Base-by-base conservation (phyloP, 805 yeast species). In the Torulaspora quercuum region DNA sequence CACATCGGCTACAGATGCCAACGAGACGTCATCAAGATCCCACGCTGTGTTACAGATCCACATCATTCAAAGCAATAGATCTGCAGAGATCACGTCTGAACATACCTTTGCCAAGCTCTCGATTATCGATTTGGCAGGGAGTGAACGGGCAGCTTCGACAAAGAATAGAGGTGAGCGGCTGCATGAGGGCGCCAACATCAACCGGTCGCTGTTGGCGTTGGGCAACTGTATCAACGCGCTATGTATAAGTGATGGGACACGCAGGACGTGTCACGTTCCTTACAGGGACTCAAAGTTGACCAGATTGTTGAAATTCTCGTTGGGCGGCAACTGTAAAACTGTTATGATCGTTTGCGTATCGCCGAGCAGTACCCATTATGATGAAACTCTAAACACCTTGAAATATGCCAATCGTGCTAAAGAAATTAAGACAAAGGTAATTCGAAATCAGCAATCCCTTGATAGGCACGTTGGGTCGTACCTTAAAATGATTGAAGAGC, bases 311-410 rank as follows among this genome's bases (percentile, higher is more conserved):
- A 87, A 89, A 56, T 87, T 85, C 55, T 88, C 96, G 0, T 65
- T 90, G 9, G 96, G 96, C 3, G 97, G 97, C 0, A 86, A 87
- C 55, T 90, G 97, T 62, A 82, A 84, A 56, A 90, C 97, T 0
- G 89, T 87, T 4, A 90, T 90, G 97, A 85, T 90, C 47, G 97
- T 88, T 2, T 90, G 97, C 61, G 75, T 90, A 3, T 81, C 94
- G 3, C 97, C 97, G 0, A 82, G 88, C 41, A 75, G 84, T 19
- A 71, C 69, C 28, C 97, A 90, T 59, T 88, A 87, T 58, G 97
- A 90, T 54, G 97, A 90, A 55, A 89, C 97, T 1, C 67, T 85
- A 35, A 90, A 90, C 57, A 86, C 97, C 0, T 70, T 90, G 43
- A 85, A 86, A 56, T 90, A 89, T 59, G 97, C 97, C 0, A 79